Base-by-base conservation (phyloP, 2,329 filamentous ascomycete species). In the Ophiostoma novo-ulmi region DNA sequence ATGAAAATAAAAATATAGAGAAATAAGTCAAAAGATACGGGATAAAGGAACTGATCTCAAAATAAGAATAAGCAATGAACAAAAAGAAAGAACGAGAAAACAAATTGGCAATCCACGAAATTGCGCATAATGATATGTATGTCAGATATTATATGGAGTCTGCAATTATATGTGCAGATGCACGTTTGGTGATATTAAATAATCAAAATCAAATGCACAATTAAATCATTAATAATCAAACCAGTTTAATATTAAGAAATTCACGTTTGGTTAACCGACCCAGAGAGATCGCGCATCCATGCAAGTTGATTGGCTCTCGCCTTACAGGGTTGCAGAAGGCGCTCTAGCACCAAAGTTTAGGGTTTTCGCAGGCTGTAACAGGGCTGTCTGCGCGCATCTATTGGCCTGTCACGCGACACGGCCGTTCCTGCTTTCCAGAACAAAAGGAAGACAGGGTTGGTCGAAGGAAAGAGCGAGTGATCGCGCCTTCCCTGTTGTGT, bases 371-470 rank as follows among this genome's bases (percentile, higher is more conserved):
- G 52, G 52, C 52, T 58, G 61, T 35, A 31, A n/a, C 13, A 67
- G 38, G 31, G 20, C 11, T 31, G 48, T 38, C 68, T 63, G 71
- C 72, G 63, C 73, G 73, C 73, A 35, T 38, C 71, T 61, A 74
- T 74, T 74, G 72, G 73, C 71, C 66, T n/a, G 69, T 55, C 70
- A 74, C 73, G 73, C 73, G 73, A 72, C 73, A 71, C 69, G 70
- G 44, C 52, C 8, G n/a, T 38, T 61, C 41, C 69, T 41, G 38
- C 39, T 38, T 68, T 67, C 41, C 70, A 68, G 61, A 67, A 52
- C 61, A 70, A 55, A 70, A 61, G n/a, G 52, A 44, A 58, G 13
- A 35, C n/a, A 41, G 41, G 10, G 38, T 13, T 39, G 38, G 38
- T 39, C 11, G 10, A 58, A 22, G n/a, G 52, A 17, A 58, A 58